Evolutionary conservation across 768 basidiomycete species (phyloP), one percentile per base, ranked within the genome.

Genomic region (Lactarius trivialis): DNA sequence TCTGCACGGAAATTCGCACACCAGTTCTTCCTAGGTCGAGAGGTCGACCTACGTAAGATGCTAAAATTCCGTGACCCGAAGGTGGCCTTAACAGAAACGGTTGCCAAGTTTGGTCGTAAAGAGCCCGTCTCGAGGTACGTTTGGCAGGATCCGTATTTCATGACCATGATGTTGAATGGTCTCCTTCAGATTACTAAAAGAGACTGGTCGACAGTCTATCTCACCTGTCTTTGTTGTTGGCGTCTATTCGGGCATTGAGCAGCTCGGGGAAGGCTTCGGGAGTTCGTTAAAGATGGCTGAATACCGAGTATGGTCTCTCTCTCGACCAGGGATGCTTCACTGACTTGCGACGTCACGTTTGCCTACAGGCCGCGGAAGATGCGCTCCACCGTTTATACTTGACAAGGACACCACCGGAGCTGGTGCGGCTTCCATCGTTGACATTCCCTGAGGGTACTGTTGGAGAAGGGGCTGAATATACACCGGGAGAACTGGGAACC

Each of bases 151-250:
- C 19, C 30, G 21, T 61, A 32, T 61, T 60, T 15, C 17, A 39
- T 45, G 15, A 28, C 51, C 24, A 19, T 30, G 28, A 30, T 59
- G 37, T 58, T 68, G 53, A 68, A 28, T 17, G 3, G 32, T 8
- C 7, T 28, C 52, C 17, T 19, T 36, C 61, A 94, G 93, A 72
- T 74, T 99, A 58, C 76, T 99, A 61, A 93, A 89, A 70, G 95
- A 98, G 73, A 93, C 94, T 0, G 97, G 97, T 70, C 88, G 94
- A 51, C 85, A 85, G 67, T 89, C 92, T 1, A 90, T 91, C 68
- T 87, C 93, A 3, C 95, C 97, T 1, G 81, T 95, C 41, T 99
- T 89, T 73, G 89, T 97, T n/a, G 88, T 96, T n/a, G 97, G 93
- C 19, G 88, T 97, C 62, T 98, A 83, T 72, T 91, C 85, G 26